Evolutionary conservation across 805 yeast genomes (phyloP).

Genomic region (Cyberlindnera mycetangii): DNA sequence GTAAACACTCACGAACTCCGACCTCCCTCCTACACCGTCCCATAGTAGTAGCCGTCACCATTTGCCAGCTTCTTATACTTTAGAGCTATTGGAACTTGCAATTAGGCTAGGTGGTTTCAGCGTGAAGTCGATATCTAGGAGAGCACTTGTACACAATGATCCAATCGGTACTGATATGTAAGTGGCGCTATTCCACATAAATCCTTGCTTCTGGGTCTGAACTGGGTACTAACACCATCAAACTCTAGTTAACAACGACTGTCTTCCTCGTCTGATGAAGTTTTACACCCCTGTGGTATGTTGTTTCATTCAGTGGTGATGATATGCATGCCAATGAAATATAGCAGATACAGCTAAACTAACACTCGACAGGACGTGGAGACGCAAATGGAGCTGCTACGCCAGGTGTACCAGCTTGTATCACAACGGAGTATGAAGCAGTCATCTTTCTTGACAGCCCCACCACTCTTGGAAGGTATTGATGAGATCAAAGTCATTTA

Average conservation of each 20-base stretch:
- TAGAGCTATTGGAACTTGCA: no score
- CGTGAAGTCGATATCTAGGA: no score
- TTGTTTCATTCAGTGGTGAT: neutral
- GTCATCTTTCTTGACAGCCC: slow-evolving; percentile 88
- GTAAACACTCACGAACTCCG: no score
- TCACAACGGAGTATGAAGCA: slow-evolving; percentile 69
- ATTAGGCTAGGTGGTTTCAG: no score
- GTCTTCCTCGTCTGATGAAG: slow-evolving; percentile 84
- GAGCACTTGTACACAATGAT: slow-evolving; percentile 65
- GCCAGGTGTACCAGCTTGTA: slow-evolving; percentile 79
- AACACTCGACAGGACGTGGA: slow-evolving; percentile 49
- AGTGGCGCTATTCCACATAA: slow-evolving; percentile 33
- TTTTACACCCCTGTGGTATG: slow-evolving; percentile 80
- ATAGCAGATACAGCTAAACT: no score
- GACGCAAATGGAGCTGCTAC: slow-evolving; percentile 74
- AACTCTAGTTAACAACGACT: slow-evolving; percentile 78
- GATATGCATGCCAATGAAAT: no score
- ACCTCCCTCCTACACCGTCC: no score
- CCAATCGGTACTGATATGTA: slow-evolving; percentile 81
- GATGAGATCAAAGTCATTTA: slow-evolving; percentile 87
- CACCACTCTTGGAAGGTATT: slow-evolving; percentile 61
- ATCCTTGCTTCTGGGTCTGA: neutral
- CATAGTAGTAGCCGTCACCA: no score
- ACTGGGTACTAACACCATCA: neutral
- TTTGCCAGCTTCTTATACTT: no score